These are phyloP conservation scores for Epichloe elymi DNA, from an alignment of 2,329 filamentous ascomycete species.

Conservation along the genomic window DNA sequence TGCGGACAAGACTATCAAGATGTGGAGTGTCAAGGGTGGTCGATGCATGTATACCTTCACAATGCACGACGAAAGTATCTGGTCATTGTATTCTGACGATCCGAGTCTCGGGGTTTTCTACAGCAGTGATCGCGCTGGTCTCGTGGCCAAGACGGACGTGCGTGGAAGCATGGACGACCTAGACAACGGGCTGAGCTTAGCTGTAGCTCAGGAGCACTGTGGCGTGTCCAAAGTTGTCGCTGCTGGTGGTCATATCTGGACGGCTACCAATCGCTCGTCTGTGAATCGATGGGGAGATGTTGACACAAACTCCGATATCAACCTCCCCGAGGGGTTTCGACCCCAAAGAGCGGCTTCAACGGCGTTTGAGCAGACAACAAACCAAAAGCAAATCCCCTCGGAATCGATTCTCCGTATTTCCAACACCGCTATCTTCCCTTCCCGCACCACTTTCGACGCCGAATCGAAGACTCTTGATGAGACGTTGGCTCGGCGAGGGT, in stretches of 20 bases:
- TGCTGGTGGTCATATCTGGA: slow-evolving; percentile 73
- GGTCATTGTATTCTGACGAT: slow-evolving; percentile 85
- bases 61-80: slow-evolving; percentile 98
- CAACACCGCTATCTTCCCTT: slow-evolving; percentile 63
- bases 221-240: slow-evolving; percentile 58
- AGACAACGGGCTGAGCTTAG: slow-evolving; percentile 80
- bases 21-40: slow-evolving; percentile 92
- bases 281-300: slow-evolving; percentile 88
- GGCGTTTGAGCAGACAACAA: slow-evolving; percentile 20
- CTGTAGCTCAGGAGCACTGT: slow-evolving; percentile 84
- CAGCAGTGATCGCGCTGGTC: slow-evolving; percentile 79
- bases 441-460: slow-evolving; percentile 36
- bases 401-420: slow-evolving; percentile 72
- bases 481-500: slow-evolving; percentile 25
- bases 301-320: slow-evolving; percentile 61
- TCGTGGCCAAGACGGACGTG: slow-evolving; percentile 94
- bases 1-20: slow-evolving; percentile 92
- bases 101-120: slow-evolving; percentile 83
- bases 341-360: slow-evolving; percentile 34
- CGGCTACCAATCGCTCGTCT: slow-evolving; percentile 76
- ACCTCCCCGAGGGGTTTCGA: slow-evolving; percentile 43
- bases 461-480: slow-evolving; percentile 41
- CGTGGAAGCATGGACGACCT: slow-evolving; percentile 52
- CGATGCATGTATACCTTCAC: slow-evolving; percentile 96
- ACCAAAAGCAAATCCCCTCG: slow-evolving; percentile 56